Evolutionary conservation across 805 yeast species (phyloP), one percentile per base, ranked within the genome.

Genomic region (Yarrowia sp.): DNA sequence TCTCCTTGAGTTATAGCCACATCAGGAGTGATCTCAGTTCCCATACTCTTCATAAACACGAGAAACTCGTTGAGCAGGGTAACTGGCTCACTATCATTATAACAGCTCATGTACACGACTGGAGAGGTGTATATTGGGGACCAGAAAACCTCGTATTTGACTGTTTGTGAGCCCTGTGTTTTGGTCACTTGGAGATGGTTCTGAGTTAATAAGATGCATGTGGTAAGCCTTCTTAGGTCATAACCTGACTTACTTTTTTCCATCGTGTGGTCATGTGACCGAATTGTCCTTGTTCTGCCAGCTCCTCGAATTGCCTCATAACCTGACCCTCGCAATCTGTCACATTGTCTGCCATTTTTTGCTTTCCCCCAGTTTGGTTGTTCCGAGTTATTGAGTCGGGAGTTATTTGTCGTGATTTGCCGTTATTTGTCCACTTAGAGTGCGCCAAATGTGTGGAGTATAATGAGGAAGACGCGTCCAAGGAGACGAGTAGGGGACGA

Each of bases 301-400:
- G 19, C 1, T 19, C 1, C 1, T 19, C 19, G 19, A 19, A 19
- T 1, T 19, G 1, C 19, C 19, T 19, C 19, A 19, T 19, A 19
- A 19, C 19, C 19, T 19, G 19, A 19, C 19, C 19, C 19, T 19
- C 19, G 1, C 1, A 19, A 19, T 19, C 19, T 19, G 19, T 19
- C 19, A n/a, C n/a, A n/a, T n/a, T n/a, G 5, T 5, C 32, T 26
- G 32, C 5, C 32, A 26, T 26, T 26, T 26, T 26, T 26, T 5
- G 32, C 32, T n/a, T n/a, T n/a, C n/a, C n/a, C n/a, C n/a, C n/a
- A n/a, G n/a, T n/a, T 19, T 19, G 19, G 19, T 55, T 55, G 42
- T 52, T 49, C 58, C 58, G 58, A 38, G 58, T 52, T 52, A 52
- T 26, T 52, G 42, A 16, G 55, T n/a, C 58, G 58, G 58, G 32